These are phyloP conservation scores for Plantago elongata DNA, from an alignment of 257 asterid genomes.

Conservation along the genomic window DNA sequence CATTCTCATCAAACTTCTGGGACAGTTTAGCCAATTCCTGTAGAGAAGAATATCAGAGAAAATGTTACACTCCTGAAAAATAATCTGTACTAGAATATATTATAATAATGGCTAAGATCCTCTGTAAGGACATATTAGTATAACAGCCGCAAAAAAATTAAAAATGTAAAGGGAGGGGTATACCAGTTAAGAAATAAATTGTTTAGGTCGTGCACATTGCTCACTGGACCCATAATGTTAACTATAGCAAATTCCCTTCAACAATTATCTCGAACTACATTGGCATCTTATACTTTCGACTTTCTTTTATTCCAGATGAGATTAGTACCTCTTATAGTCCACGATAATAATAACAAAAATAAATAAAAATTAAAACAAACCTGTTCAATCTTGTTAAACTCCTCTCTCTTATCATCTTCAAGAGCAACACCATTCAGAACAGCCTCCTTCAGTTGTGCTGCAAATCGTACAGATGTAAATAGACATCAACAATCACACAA, in stretches of 20 bases:
- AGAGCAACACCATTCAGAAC: conserved; percentile 86
- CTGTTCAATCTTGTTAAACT: conserved; percentile 89
- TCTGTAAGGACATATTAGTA: too few relatives aligned
- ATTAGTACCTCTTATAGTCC: too few relatives aligned
- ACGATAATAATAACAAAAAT: neutral
- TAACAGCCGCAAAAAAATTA: too few relatives aligned
- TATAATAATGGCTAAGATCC: neutral
- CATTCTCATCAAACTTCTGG: conserved; percentile 86
- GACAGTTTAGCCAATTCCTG: conserved; percentile 89
- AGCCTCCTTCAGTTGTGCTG: conserved; percentile 94
- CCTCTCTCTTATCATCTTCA: conserved; percentile 82
- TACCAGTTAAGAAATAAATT: too few relatives aligned
- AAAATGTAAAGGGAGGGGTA: too few relatives aligned
- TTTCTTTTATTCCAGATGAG: neutral
- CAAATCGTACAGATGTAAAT: conserved; percentile 17
- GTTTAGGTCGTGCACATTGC: too few relatives aligned
- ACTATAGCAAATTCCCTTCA: too few relatives aligned
- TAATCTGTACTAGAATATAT: neutral
- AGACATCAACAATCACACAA: conserved; percentile 16
- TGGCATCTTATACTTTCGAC: too few relatives aligned
- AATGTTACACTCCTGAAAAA: conserved; percentile 10
- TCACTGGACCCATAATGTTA: too few relatives aligned
- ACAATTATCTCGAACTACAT: too few relatives aligned
- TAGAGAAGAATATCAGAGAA: conserved; percentile 20
- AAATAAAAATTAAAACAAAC: conserved; percentile 22